Evolutionary conservation across 148 eudicot species (phyloP), one percentile per base, ranked within the genome.

Genomic region (Persicaria maculosa): DNA sequence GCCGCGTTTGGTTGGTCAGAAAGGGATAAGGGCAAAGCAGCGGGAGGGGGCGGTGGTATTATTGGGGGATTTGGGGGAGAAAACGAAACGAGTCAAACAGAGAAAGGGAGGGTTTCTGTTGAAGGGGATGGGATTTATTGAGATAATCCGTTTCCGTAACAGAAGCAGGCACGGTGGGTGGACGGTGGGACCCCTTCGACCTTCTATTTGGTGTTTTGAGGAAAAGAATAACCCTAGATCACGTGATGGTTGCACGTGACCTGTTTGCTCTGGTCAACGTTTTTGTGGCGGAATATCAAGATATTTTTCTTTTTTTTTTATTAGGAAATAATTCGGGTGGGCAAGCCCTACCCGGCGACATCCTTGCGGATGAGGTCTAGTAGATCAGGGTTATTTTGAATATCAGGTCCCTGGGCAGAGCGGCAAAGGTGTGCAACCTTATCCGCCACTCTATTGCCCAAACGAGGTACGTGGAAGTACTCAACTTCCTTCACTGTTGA

Each of bases 261-360:
- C 36, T 15, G 36, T 65, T 0, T 62, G 16, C 12, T 25, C 43
- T 31, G 68, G 68, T 62, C 68, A 62, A 62, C 68, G 44, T 31
- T 44, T 1, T 31, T 59, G 43, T 9, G 2, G 9, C 64, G 3
- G 10, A 20, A 57, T 57, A 57, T 57, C 64, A 19, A 77, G 19
- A 72, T 70, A 64, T 73, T 22, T 72, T 61, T 68, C 47, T 75
- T 12, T n/a, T n/a, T n/a, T n/a, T n/a, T n/a, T n/a, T n/a, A n/a
- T n/a, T n/a, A n/a, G n/a, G n/a, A n/a, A n/a, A n/a, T n/a, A n/a
- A n/a, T n/a, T n/a, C n/a, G n/a, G n/a, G n/a, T n/a, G n/a, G n/a
- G n/a, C n/a, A n/a, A n/a, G n/a, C n/a, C n/a, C n/a, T n/a, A n/a
- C n/a, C n/a, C n/a, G n/a, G n/a, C n/a, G n/a, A n/a, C n/a, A n/a